Evolutionary conservation across 345 rosid genomes (phyloP), one percentile per base, ranked within the genome.

Genomic region (Erysimum cheiranthoides): DNA sequence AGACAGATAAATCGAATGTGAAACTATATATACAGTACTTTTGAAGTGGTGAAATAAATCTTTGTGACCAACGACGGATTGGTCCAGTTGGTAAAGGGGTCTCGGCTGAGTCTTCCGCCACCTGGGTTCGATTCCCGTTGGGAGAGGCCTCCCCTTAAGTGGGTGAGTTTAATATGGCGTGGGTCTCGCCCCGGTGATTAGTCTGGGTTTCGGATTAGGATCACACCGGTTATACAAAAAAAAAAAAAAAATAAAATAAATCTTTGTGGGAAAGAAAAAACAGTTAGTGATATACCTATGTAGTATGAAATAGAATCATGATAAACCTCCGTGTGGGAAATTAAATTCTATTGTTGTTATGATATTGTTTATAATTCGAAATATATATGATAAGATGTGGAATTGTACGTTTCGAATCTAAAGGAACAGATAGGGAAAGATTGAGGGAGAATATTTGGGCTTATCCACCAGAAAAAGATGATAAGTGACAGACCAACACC

Each of bases 401-500:
- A 64, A 61, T 10, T 7, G 60, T 27, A 63, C 45, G 53, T 54
- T 66, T 50, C 46, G 21, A 70, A 70, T 77, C 66, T 7, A 38
- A 53, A 62, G 72, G 58, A 57, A 74, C 5, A 18, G 75, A 76
- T 30, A 6, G 45, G 68, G 7, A 43, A 69, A 61, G 38, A 34
- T 46, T 60, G 53, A 40, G 5, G 47, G 2, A 39, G 30, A 49
- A 25, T 4, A 9, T 51, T 69, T 61, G 70, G 66, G 67, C 61
- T 71, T 71, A 77, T 70, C 76, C 49, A 78, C 56, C 75, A 53
- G 69, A 38, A 60, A 42, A 54, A 36, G 43, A 45, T 70, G 71
- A 59, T 16, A 72, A 66, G 73, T 72, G 68, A 78, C 77, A 72
- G 4, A 42, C 45, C 3, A 70, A 71, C 68, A 78, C 81, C n/a